Conservation (phyloP, 352 stramenopile species). For the Aphanomyces astaci region DNA sequence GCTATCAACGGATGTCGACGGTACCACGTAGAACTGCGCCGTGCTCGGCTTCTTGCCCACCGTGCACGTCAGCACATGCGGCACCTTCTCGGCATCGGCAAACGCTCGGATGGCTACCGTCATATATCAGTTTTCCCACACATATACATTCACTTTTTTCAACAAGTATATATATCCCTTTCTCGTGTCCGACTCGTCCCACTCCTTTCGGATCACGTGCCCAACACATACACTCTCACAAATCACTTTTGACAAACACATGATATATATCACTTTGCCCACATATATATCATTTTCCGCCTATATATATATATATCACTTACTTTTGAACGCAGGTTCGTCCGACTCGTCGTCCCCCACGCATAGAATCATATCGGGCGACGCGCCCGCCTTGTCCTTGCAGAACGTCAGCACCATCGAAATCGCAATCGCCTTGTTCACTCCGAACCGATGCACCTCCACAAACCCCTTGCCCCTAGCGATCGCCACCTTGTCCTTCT, state of each 20-base stretch:
- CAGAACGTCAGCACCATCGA: conserved; percentile 46
- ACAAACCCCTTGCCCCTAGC: conserved; percentile 57
- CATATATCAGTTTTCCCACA: too few relatives aligned
- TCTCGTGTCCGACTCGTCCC: too few relatives aligned
- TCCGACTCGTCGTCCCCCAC: conserved; percentile 98
- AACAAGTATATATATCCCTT: too few relatives aligned
- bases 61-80: conserved; percentile 88
- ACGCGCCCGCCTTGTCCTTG: conserved; percentile 37
- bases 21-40: conserved; percentile 91
- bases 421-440: conserved; percentile 55
- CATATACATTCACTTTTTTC: too few relatives aligned
- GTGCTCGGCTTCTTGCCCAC: conserved; percentile 96
- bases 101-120: conserved; percentile 48
- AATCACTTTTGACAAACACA: too few relatives aligned
- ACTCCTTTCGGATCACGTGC: too few relatives aligned
- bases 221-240: too few relatives aligned
- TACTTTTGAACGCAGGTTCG: conserved; percentile 82
- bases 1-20: background rate
- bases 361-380: conserved; percentile 91
- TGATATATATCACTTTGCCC: too few relatives aligned
- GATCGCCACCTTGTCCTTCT: conserved; percentile 55
- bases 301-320: too few relatives aligned
- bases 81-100: conserved; percentile 29
- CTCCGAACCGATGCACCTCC: conserved; percentile 63
- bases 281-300: too few relatives aligned